Conservation (phyloP, 164 flowering plant species). For the Cinnamomum micranthum region DNA sequence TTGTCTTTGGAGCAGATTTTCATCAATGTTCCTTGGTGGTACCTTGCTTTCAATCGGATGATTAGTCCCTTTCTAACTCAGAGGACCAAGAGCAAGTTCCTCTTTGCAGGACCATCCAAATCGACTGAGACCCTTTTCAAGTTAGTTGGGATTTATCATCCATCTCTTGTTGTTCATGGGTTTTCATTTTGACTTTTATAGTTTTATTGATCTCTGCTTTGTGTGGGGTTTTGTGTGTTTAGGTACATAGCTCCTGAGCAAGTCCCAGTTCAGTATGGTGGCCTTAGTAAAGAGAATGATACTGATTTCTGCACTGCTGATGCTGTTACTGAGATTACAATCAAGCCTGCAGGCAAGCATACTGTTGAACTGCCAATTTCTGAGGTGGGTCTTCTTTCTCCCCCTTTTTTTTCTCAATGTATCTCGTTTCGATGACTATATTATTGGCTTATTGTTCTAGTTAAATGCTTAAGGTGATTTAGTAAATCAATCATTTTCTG, state of each 20-base stretch:
- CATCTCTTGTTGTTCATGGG: background rate
- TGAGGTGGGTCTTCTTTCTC: slow-evolving; percentile 41
- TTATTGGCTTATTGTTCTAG: no score
- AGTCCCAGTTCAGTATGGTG: slow-evolving; percentile 81
- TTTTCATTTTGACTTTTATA: background rate
- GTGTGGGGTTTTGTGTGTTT: slow-evolving; percentile 10
- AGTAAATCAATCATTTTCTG: no score
- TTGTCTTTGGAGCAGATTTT: slow-evolving; percentile 43
- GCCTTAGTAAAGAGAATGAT: slow-evolving; percentile 61
- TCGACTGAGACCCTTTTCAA: slow-evolving; percentile 89
- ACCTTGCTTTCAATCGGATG: slow-evolving; percentile 67
- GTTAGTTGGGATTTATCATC: slow-evolving; percentile 29
- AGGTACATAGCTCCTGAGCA: slow-evolving; percentile 90
- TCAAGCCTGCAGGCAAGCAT: slow-evolving; percentile 71
- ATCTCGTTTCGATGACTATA: background rate
- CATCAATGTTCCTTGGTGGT: slow-evolving; percentile 99
- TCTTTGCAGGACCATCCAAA: slow-evolving; percentile 78
- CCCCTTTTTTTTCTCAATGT: background rate
- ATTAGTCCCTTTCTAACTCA: slow-evolving; percentile 80
- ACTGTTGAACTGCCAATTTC: slow-evolving; percentile 60
- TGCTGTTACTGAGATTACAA: slow-evolving; percentile 51
- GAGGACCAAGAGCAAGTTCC: slow-evolving; percentile 98
- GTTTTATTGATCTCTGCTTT: background rate
- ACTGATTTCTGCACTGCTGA: slow-evolving; percentile 61
- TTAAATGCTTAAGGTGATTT: no score